A percentile compares a stretch with the other conserved stretches of the same genome.
These are phyloP conservation scores for Blepharisma undulans DNA, from an alignment of 169 alveolate genomes.

Conservation along the genomic window DNA sequence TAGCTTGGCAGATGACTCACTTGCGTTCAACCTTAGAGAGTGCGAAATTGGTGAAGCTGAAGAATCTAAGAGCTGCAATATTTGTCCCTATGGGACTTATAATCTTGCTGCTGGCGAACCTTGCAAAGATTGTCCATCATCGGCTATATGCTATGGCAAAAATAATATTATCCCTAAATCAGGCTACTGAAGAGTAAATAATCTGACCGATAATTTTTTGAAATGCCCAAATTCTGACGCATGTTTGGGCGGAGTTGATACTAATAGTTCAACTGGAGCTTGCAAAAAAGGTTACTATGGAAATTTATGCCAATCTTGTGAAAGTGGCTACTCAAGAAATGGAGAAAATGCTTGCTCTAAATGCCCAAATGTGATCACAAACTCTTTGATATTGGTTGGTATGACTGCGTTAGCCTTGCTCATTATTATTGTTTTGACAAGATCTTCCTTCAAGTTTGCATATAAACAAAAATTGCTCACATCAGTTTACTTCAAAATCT, in stretches of 20 bases:
- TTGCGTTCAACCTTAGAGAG: neutral
- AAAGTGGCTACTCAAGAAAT: neutral
- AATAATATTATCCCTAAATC: slow-evolving; percentile 1
- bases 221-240: neutral
- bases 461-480: neutral
- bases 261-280: neutral
- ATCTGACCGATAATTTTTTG: slow-evolving; percentile 6
- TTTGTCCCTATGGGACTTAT: neutral
- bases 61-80: neutral
- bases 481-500: slow-evolving; percentile 37
- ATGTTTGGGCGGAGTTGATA: slow-evolving; percentile 13
- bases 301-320: slow-evolving; percentile 24
- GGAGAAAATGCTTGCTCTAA: neutral
- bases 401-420: neutral
- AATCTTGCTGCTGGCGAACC: neutral
- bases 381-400: neutral
- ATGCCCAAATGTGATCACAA: neutral
- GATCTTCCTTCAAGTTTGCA: neutral
- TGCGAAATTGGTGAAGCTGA: slow-evolving; percentile 26
- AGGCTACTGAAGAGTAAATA: slow-evolving; percentile 43
- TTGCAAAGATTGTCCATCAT: slow-evolving; percentile 23
- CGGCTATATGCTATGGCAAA: slow-evolving; percentile 23
- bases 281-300: slow-evolving; percentile 31
- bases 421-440: neutral
- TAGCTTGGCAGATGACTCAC: neutral